A percentile compares a stretch with the other conserved stretches of the same genome.
phyloP scores from a whole-genome alignment of 768 basidiomycete species.

The Dacryopinax spathularia region DNA sequence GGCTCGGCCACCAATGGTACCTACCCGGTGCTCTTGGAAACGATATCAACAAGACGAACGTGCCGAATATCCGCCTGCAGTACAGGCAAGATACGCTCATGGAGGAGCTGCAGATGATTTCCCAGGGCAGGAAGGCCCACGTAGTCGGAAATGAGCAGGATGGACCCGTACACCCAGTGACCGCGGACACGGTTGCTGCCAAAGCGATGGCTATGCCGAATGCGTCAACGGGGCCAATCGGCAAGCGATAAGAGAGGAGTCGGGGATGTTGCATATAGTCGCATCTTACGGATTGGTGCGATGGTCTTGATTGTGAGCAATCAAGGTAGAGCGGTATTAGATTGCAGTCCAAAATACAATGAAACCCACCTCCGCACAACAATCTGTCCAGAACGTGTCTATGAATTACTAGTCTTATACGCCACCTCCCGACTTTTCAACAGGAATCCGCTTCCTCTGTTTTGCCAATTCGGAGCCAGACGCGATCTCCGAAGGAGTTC shows the following conservation, averaged over 20 bases:
- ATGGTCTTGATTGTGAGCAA: too few species aligned
- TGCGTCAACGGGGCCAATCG: background rate
- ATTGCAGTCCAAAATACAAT: constrained; percentile 1
- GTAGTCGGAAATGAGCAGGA: background rate
- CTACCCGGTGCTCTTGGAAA: constrained; percentile 86
- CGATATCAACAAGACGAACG: constrained; percentile 98
- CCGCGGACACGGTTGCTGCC: background rate
- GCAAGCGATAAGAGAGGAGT: too few species aligned
- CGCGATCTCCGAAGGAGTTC: constrained; percentile 19
- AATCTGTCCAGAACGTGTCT: background rate
- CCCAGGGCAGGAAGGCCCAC: background rate
- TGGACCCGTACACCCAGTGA: background rate
- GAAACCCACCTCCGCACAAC: background rate
- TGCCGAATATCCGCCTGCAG: constrained; percentile 79
- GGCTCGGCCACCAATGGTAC: constrained; percentile 90
- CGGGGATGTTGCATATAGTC: too few species aligned
- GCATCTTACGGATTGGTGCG: too few species aligned
- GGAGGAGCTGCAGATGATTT: constrained; percentile 66
- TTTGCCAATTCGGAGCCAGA: constrained; percentile 5
- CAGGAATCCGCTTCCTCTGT: constrained; percentile 36
- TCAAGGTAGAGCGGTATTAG: too few species aligned
- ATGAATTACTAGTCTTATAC: constrained; percentile 21
- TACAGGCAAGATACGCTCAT: constrained; percentile 82
- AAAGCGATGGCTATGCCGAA: background rate
- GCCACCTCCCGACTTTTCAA: constrained; percentile 42